Percentiles rank a stretch among this genome's conserved stretches.
These are phyloP conservation scores for Beta vulgaris DNA, from an alignment of 148 eudicot genomes.

Conservation along the genomic window DNA sequence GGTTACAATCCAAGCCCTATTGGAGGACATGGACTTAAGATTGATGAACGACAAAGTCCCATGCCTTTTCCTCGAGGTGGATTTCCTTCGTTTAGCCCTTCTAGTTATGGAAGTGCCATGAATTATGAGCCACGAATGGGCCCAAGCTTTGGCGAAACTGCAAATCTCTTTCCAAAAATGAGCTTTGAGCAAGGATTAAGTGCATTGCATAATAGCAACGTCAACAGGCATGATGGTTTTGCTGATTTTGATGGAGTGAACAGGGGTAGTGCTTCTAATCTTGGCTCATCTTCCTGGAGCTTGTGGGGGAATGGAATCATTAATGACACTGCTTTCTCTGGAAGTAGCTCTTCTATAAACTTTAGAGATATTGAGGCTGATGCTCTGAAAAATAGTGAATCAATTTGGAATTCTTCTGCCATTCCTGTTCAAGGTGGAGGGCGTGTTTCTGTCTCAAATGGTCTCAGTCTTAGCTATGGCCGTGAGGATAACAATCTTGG, in stretches of 20 bases:
- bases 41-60: conserved; percentile 74
- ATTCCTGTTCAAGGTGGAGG: conserved; percentile 45
- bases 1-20: conserved; percentile 52
- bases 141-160: conserved; percentile 43
- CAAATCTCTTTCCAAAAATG: conserved; percentile 42
- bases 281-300: conserved; percentile 48
- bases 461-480: conserved; percentile 39
- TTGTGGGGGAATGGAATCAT: conserved; percentile 69
- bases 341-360: conserved; percentile 42
- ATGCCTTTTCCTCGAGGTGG: conserved; percentile 58
- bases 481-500: conserved; percentile 41
- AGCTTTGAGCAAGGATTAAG: conserved; percentile 56
- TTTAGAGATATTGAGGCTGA: conserved; percentile 42
- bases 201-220: conserved; percentile 41
- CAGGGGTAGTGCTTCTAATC: conserved; percentile 46
- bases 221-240: conserved; percentile 45
- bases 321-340: conserved; percentile 37
- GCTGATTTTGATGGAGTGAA: conserved; percentile 48
- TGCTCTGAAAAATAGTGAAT: conserved; percentile 47
- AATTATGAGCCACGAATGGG: conserved; percentile 61
- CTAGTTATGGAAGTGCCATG: conserved; percentile 45
- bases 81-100: conserved; percentile 57
- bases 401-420: conserved; percentile 72
- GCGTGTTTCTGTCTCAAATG: conserved; percentile 36
- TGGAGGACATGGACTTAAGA: conserved; percentile 64